These are phyloP conservation scores for Acephala macrosclerotiorum DNA, from an alignment of 2,329 filamentous ascomycete species.

Conservation along the genomic window DNA sequence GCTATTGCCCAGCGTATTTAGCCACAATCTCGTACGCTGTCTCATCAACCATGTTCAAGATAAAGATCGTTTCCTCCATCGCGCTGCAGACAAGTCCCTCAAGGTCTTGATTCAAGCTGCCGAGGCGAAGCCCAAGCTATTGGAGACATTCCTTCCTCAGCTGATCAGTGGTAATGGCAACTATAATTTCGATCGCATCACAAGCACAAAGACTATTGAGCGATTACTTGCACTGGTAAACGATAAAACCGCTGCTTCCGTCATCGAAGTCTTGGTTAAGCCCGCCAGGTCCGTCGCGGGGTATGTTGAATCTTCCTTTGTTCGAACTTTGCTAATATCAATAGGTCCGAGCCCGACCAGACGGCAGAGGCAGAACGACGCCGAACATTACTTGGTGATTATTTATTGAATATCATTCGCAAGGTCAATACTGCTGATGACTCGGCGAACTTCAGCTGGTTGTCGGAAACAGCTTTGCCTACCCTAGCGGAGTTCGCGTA, in stretches of 20 bases:
- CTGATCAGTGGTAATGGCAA: conserved; percentile 75
- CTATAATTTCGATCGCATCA: conserved; percentile 85
- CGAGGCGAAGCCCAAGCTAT: conserved; percentile 64
- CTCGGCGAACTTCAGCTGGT: conserved; percentile 33
- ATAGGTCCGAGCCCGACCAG: conserved; percentile 31
- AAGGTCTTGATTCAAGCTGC: conserved; percentile 73
- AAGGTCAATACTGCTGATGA: conserved; percentile 35
- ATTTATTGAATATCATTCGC: conserved; percentile 42
- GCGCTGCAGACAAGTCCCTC: conserved; percentile 78
- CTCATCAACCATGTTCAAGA: conserved; percentile 84
- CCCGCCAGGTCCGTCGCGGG: conserved; percentile 49
- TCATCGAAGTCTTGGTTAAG: conserved; percentile 57
- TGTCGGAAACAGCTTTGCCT: conserved; percentile 37
- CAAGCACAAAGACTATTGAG: conserved; percentile 82
- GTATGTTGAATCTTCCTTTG: conserved; percentile 35
- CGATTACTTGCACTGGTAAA: conserved; percentile 48
- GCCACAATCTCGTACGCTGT: conserved; percentile 81
- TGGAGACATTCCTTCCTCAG: conserved; percentile 67
- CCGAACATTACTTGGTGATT: conserved; percentile 43
- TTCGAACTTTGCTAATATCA: conserved; percentile 14
- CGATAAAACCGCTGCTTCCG: conserved; percentile 43
- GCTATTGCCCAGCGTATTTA: conserved; percentile 72
- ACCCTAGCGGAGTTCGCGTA: conserved; percentile 62
- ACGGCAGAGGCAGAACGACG: conserved; percentile 40
- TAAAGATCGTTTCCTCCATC: conserved; percentile 80